These are phyloP conservation scores for Talaromyces verruculosus DNA, from an alignment of 2,329 filamentous ascomycete genomes.

Conservation along the genomic window DNA sequence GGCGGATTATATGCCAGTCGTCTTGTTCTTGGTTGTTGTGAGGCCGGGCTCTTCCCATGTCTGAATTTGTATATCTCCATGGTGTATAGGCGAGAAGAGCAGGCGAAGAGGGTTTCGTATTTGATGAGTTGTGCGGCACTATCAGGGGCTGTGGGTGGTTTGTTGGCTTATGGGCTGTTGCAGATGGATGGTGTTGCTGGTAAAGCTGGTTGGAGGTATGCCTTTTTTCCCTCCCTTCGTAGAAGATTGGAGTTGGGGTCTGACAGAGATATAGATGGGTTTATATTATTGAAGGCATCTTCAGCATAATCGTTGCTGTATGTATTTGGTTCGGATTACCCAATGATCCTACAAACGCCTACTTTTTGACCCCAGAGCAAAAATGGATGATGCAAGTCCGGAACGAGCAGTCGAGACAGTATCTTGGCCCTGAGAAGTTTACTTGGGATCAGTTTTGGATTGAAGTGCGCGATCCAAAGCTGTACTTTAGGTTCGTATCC, in stretches of 20 bases:
- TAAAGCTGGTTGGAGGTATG: constrained; percentile 49
- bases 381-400: constrained; percentile 53
- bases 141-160: constrained; percentile 42
- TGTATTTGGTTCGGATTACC: constrained; percentile 52
- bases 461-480: constrained; percentile 52
- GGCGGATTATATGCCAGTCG: constrained; percentile 44
- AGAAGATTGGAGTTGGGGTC: not conserved
- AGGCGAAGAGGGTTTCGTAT: constrained; percentile 44
- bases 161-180: constrained; percentile 40
- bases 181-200: constrained; percentile 51
- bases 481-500: constrained; percentile 40
- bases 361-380: constrained; percentile 52
- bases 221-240: not conserved
- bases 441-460: constrained; percentile 53
- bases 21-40: constrained; percentile 40
- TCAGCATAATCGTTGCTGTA: constrained; percentile 45
- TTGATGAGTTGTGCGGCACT: constrained; percentile 43
- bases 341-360: constrained; percentile 49
- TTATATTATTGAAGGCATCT: constrained; percentile 53
- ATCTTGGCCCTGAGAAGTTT: constrained; percentile 54
- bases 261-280: constrained; percentile 39
- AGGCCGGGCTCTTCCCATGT: constrained; percentile 43
- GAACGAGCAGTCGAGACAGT: constrained; percentile 47
- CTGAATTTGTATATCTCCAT: constrained; percentile 44
- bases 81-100: constrained; percentile 44